phyloP scores from a whole-genome alignment of 2,329 filamentous ascomycete genomes.

The Exophiala calicioides region DNA sequence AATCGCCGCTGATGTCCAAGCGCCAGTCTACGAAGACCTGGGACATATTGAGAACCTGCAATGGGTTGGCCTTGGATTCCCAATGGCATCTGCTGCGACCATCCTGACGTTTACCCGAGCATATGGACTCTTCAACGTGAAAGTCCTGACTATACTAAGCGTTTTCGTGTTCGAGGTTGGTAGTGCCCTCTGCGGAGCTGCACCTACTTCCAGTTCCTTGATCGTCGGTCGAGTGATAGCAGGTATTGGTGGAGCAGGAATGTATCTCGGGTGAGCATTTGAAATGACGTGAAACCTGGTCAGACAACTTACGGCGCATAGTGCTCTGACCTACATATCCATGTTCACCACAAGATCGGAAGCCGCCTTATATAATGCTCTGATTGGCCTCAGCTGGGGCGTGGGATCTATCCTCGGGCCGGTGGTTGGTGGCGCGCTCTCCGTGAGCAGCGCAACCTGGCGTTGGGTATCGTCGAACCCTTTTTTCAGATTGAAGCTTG shows the following conservation, averaged over 20 bases:
- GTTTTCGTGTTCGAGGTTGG: conserved; percentile 31
- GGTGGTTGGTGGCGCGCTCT: conserved; percentile 40
- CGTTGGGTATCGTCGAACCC: too few relatives aligned
- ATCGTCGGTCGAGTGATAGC: conserved; percentile 34
- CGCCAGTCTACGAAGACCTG: neutral
- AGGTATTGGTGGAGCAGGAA: conserved; percentile 30
- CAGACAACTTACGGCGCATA: too few relatives aligned
- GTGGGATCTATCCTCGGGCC: conserved; percentile 40
- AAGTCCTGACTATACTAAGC: conserved; percentile 28
- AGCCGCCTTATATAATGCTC: conserved; percentile 35
- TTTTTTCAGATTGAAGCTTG: too few relatives aligned
- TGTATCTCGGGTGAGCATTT: conserved; percentile 57
- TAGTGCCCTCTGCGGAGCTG: conserved; percentile 31
- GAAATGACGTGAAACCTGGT: too few relatives aligned
- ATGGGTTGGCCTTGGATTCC: neutral
- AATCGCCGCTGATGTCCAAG: conserved; percentile 37
- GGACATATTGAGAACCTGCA: neutral
- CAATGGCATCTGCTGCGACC: neutral
- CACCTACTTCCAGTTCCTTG: conserved; percentile 25
- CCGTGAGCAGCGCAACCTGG: conserved; percentile 34
- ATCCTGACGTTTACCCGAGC: conserved; percentile 26
- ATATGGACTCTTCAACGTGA: conserved; percentile 31
- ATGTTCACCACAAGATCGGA: conserved; percentile 10
- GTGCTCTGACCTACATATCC: conserved; percentile 67
- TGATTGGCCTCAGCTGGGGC: conserved; percentile 38